Conservation (phyloP, 306 rosid species). For the Astragalus glycyphyllos region DNA sequence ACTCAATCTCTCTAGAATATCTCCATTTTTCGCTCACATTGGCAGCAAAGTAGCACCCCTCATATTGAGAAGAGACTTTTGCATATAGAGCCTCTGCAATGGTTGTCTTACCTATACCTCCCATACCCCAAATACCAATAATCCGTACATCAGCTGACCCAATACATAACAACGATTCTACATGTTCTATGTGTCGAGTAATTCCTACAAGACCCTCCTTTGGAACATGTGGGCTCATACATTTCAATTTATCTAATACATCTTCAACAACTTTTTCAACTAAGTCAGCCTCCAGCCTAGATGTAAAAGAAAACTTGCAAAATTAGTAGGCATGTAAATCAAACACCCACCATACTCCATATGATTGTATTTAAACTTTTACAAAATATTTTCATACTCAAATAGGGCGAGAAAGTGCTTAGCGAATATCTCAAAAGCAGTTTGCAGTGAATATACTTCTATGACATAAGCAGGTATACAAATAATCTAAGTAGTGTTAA, state of each 20-base stretch:
- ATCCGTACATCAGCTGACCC: neutral
- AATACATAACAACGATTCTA: constrained; percentile 7
- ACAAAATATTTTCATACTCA: too few species aligned
- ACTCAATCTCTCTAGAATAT: neutral
- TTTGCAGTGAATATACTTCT: too few species aligned
- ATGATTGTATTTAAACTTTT: too few species aligned
- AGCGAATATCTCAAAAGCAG: too few species aligned
- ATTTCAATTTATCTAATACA: neutral
- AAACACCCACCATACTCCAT: neutral
- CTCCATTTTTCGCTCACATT: constrained; percentile 18
- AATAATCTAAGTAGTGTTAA: neutral
- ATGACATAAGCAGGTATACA: neutral
- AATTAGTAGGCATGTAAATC: neutral
- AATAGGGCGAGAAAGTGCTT: too few species aligned
- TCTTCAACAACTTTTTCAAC: constrained; percentile 13
- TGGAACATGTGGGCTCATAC: neutral
- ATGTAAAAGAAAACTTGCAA: neutral
- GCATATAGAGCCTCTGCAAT: neutral
- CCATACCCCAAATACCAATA: constrained; percentile 14
- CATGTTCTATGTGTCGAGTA: constrained; percentile 10
- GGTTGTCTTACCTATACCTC: neutral
- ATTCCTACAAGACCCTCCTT: constrained; percentile 18
- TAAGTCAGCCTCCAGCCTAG: neutral
- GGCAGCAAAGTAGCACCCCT: constrained; percentile 14
- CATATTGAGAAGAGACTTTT: neutral